These are phyloP conservation scores for Globisporangium orthogonon DNA, from an alignment of 352 stramenopile species.

Conservation along the genomic window DNA sequence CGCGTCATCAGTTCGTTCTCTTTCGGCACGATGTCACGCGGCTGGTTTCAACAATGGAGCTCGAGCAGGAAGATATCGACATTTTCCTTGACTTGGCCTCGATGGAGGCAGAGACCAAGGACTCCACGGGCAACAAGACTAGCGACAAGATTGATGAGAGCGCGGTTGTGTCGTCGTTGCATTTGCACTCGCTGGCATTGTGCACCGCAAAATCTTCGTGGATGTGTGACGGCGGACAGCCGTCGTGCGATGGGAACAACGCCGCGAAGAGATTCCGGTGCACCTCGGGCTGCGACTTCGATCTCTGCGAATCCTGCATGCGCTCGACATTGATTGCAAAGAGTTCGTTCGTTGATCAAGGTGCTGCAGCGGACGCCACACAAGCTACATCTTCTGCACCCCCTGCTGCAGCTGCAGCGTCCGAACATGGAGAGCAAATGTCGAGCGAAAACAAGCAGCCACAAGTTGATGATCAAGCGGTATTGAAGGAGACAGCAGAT, in stretches of 20 bases:
- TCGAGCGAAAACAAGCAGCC: not conserved
- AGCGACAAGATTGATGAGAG: slow-evolving; percentile 12
- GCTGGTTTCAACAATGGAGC: slow-evolving; percentile 38
- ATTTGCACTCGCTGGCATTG: slow-evolving; percentile 44
- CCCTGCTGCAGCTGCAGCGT: too few relatives aligned
- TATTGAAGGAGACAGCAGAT: not conserved
- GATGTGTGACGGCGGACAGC: slow-evolving; percentile 64
- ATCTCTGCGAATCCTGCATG: slow-evolving; percentile 64
- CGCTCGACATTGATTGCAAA: slow-evolving; percentile 30
- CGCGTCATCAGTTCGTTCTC: slow-evolving; percentile 59
- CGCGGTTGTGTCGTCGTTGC: slow-evolving; percentile 33
- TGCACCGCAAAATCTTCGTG: slow-evolving; percentile 51
- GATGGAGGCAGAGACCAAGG: slow-evolving; percentile 10
- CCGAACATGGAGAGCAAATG: not conserved
- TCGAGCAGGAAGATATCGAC: slow-evolving; percentile 46
- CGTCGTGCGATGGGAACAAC: slow-evolving; percentile 54
- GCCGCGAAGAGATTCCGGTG: slow-evolving; percentile 53
- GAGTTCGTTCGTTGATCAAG: slow-evolving; percentile 1
- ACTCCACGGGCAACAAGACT: not conserved
- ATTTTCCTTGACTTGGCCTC: slow-evolving; percentile 44
- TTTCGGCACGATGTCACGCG: slow-evolving; percentile 45
- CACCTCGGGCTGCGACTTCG: slow-evolving; percentile 60
- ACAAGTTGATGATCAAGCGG: not conserved
- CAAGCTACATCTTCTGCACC: not conserved
- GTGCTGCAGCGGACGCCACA: slow-evolving; percentile 3